Evolutionary conservation across 1,139 yeast genomes (phyloP).

Genomic region (Hansenula sp.): DNA sequence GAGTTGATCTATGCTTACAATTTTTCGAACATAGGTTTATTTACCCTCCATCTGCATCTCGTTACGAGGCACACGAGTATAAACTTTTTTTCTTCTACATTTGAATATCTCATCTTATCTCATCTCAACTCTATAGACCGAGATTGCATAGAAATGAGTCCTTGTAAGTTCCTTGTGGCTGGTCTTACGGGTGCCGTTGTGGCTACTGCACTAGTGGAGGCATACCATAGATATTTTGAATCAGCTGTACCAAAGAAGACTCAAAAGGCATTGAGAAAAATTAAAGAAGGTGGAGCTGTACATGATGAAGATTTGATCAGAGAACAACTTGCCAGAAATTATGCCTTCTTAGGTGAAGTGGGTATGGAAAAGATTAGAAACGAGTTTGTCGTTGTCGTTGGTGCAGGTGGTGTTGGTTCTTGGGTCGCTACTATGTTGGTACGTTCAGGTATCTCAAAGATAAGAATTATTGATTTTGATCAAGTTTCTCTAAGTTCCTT

Average conservation of each 20-base stretch:
- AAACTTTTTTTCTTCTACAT: conserved; percentile 4
- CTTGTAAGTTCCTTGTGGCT: conserved; percentile 6
- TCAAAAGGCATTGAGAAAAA: conserved; percentile 1
- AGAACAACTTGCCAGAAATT: conserved; percentile 91
- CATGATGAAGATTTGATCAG: conserved; percentile 74
- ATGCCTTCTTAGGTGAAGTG: conserved; percentile 82
- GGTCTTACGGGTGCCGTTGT: conserved; percentile 32
- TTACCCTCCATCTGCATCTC: background rate
- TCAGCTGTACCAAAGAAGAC: background rate
- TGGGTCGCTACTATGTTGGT: conserved; percentile 93
- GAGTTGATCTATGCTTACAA: background rate
- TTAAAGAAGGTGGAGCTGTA: conserved; percentile 10
- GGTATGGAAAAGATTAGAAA: conserved; percentile 74
- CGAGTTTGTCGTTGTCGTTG: conserved; percentile 85
- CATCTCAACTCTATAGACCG: background rate
- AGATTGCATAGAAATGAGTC: background rate
- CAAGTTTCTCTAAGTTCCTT: conserved; percentile 90
- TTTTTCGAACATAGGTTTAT: background rate
- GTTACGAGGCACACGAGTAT: conserved; percentile 5
- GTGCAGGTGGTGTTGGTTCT: conserved; percentile 98
- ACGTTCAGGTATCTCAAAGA: conserved; percentile 78
- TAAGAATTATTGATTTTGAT: conserved; percentile 87
- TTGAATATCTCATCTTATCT: background rate
- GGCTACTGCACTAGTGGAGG: conserved; percentile 37
- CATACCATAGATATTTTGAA: conserved; percentile 29